A percentile compares a stretch with the other conserved stretches of the same genome.
phyloP scores from a whole-genome alignment of 441 rosid species.

The Erodium trifolium region DNA sequence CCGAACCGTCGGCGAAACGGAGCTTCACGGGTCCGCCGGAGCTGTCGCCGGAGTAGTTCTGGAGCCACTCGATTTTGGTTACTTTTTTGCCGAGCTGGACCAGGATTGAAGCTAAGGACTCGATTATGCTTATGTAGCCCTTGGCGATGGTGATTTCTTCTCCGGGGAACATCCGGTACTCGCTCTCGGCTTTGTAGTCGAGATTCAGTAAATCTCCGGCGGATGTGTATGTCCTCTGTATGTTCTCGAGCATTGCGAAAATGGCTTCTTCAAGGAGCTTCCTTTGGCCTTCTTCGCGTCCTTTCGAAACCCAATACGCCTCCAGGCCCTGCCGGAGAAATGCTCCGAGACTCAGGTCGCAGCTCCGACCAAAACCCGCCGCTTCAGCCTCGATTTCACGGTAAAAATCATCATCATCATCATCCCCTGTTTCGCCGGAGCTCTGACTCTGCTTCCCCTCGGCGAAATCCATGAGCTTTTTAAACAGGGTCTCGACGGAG shows the following conservation, averaged over 20 bases:
- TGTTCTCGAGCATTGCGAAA: conserved; percentile 63
- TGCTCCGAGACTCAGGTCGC: conserved; percentile 52
- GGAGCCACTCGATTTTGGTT: conserved; percentile 25
- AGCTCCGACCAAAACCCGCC: too few relatives aligned
- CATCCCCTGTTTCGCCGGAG: conserved; percentile 4
- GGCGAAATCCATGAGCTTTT: conserved; percentile 68
- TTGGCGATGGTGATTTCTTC: conserved; percentile 95
- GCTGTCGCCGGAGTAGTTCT: conserved; percentile 31
- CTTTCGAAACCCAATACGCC: conserved; percentile 40
- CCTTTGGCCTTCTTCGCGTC: neutral
- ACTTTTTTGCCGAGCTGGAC: conserved; percentile 67
- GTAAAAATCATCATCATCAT: too few relatives aligned
- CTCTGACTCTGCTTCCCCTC: conserved; percentile 39
- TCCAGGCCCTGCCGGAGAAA: conserved; percentile 59
- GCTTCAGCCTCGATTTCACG: too few relatives aligned
- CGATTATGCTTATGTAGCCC: conserved; percentile 65
- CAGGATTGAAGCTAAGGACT: conserved; percentile 65
- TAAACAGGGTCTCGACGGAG: conserved; percentile 49
- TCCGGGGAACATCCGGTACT: conserved; percentile 82
- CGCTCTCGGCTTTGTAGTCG: conserved; percentile 78
- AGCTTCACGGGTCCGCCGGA: conserved; percentile 47
- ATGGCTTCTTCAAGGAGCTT: conserved; percentile 52
- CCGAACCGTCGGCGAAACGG: conserved; percentile 74
- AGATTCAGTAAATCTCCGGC: conserved; percentile 69
- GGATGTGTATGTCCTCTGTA: conserved; percentile 80